phyloP scores from a whole-genome alignment of 1,139 yeast genomes.

The Candida gigantensis region DNA sequence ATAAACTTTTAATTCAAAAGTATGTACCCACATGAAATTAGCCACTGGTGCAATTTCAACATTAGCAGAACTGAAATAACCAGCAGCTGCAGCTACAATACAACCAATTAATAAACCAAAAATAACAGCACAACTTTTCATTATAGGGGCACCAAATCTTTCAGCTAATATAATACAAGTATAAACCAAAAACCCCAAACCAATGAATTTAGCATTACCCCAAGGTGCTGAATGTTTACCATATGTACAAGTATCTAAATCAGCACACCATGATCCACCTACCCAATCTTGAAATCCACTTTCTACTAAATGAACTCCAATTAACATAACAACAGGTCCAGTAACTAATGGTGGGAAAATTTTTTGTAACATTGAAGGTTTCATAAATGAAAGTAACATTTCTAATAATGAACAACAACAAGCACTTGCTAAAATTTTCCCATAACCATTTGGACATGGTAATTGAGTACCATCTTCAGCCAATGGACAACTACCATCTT shows the following conservation, averaged over 20 bases:
- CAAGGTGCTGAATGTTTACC: conserved; percentile 45
- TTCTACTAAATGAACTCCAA: conserved; percentile 68
- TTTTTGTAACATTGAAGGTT: conserved; percentile 66
- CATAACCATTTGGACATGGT: conserved; percentile 89
- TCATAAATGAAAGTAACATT: conserved; percentile 69
- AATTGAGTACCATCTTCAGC: conserved; percentile 62
- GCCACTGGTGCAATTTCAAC: conserved; percentile 78
- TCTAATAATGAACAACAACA: conserved; percentile 74
- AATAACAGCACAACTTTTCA: conserved; percentile 91
- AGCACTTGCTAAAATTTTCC: conserved; percentile 81
- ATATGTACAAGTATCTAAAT: conserved; percentile 25
- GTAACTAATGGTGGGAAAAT: conserved; percentile 88
- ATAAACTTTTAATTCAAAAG: conserved; percentile 71
- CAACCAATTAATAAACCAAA: conserved; percentile 83
- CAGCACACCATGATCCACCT: conserved; percentile 80
- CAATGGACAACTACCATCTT: conserved; percentile 64
- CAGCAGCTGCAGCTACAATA: conserved; percentile 88
- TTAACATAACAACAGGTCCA: conserved; percentile 85
- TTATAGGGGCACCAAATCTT: conserved; percentile 90
- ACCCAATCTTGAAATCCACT: conserved; percentile 82
- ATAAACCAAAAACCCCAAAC: conserved; percentile 82
- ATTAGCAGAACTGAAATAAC: conserved; percentile 58
- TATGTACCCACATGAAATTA: conserved; percentile 84
- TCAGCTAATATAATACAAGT: conserved; percentile 73
- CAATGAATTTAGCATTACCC: conserved; percentile 86